Conservation (phyloP, 1,139 yeast genomes). For the Komagataea norvegica region DNA sequence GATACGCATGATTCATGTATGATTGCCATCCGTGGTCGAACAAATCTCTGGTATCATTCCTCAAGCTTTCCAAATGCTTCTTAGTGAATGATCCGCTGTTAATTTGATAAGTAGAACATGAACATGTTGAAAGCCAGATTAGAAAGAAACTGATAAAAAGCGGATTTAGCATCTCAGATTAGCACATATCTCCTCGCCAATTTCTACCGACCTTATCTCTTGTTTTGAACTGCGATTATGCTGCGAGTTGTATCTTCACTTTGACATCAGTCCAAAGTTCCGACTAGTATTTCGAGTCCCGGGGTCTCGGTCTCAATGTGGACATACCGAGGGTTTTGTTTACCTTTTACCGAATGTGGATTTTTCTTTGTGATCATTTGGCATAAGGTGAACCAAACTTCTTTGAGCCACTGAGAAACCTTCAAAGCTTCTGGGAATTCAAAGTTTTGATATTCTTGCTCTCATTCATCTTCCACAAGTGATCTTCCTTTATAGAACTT, state of each 20-base stretch:
- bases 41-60: slow-evolving; percentile 48
- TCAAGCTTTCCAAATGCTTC: slow-evolving; percentile 42
- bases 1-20: slow-evolving; percentile 71
- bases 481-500: too few species aligned
- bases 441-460: too few species aligned
- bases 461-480: too few species aligned
- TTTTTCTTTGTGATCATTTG: slow-evolving; percentile 1
- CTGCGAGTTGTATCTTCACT: too few species aligned
- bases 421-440: too few species aligned
- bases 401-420: too few species aligned
- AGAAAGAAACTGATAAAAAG: too few species aligned
- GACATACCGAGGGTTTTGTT: slow-evolving; percentile 7
- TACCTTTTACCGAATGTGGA: slow-evolving; percentile 12
- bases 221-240: too few species aligned
- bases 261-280: too few species aligned
- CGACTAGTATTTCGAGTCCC: slow-evolving; percentile 1
- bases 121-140: background rate
- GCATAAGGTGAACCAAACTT: too few species aligned
- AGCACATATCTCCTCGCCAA: slow-evolving; percentile 3
- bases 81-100: slow-evolving; percentile 39
- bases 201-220: too few species aligned
- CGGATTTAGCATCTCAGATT: slow-evolving; percentile 2
- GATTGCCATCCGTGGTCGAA: slow-evolving; percentile 75
- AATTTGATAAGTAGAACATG: background rate
- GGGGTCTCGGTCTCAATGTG: background rate